A percentile compares a stretch with the other conserved stretches of the same genome.
Conservation (phyloP, 257 asterid genomes). For the Solanum gandarillasii region DNA sequence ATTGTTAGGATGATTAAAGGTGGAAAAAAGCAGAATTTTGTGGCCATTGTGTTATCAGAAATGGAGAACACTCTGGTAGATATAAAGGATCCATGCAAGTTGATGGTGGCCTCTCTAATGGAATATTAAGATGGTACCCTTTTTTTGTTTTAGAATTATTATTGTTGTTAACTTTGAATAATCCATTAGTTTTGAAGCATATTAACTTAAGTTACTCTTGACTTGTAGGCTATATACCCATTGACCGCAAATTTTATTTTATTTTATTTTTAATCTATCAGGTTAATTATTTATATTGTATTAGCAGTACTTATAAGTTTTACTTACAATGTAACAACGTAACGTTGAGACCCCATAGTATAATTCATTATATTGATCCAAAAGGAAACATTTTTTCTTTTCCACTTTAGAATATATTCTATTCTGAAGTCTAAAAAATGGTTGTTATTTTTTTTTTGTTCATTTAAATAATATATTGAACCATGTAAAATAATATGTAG, state of each 20-base stretch:
- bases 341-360: background rate
- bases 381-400: background rate
- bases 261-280: background rate
- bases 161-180: slow-evolving; percentile 3
- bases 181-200: background rate
- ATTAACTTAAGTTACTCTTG: background rate
- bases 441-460: background rate
- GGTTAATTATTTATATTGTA: background rate
- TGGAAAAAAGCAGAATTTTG: background rate
- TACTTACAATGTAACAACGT: background rate
- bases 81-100: background rate
- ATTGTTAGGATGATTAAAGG: background rate
- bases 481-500: background rate
- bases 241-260: background rate
- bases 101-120: background rate
- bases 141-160: background rate
- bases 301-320: background rate
- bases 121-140: background rate
- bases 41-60: slow-evolving; percentile 6
- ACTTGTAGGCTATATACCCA: background rate
- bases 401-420: background rate
- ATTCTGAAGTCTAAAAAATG: background rate
- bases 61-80: background rate
- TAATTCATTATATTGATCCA: background rate
- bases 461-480: background rate